A percentile compares a stretch with the other conserved stretches of the same genome.
Evolutionary conservation across 192 early-diverging fungal genomes (phyloP).

Genomic region (Chytriomyces hyalinus): DNA sequence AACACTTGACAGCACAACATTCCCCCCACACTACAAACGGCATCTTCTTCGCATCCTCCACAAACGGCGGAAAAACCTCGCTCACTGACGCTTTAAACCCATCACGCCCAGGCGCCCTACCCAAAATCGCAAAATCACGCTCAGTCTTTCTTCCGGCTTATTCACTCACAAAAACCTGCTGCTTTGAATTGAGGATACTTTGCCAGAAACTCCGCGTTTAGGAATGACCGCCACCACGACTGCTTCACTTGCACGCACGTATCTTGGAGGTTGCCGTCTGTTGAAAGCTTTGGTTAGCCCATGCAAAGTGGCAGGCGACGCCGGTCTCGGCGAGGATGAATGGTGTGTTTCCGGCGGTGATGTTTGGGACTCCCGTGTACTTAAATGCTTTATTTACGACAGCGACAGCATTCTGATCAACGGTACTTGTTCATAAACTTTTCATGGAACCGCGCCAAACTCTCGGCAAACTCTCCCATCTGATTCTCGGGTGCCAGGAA

Average conservation of each 20-base stretch:
- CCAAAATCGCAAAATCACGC: constrained; percentile 30
- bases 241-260: constrained; percentile 29
- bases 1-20: background rate
- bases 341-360: constrained; percentile 12
- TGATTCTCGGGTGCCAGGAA: constrained; percentile 93
- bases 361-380: background rate
- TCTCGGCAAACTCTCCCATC: constrained; percentile 86
- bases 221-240: constrained; percentile 36
- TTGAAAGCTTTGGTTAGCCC: background rate
- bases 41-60: background rate
- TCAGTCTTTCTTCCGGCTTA: constrained; percentile 32
- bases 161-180: constrained; percentile 28
- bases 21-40: background rate
- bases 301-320: constrained; percentile 31
- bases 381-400: too few relatives aligned
- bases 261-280: background rate
- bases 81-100: background rate
- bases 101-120: background rate
- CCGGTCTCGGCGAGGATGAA: constrained; percentile 31
- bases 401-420: background rate
- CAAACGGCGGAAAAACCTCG: background rate
- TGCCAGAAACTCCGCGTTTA: constrained; percentile 13
- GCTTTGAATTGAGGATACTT: constrained; percentile 37
- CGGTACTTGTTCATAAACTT: constrained; percentile 79
- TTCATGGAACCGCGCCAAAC: constrained; percentile 79